A percentile compares a stretch with the other conserved stretches of the same genome.
These are phyloP conservation scores for Pseudonectria foliicola DNA, from an alignment of 2,329 filamentous ascomycete genomes.

Conservation along the genomic window DNA sequence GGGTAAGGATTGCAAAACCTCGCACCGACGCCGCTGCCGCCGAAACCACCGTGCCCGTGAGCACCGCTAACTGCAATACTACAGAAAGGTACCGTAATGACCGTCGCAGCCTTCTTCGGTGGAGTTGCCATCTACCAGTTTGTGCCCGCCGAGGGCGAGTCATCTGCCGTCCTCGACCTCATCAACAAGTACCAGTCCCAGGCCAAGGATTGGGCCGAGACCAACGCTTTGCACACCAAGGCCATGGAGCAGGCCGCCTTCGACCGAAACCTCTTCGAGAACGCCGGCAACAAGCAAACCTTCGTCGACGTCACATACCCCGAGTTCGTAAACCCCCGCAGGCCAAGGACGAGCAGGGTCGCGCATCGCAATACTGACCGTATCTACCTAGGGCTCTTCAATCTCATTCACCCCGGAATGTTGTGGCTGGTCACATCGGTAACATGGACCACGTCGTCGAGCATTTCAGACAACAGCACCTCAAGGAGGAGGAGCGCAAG, in stretches of 20 bases:
- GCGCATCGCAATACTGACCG: no score
- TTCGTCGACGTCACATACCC: conserved; percentile 48
- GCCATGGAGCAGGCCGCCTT: conserved; percentile 48
- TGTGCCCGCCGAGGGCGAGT: conserved; percentile 44
- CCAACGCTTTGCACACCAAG: conserved; percentile 46
- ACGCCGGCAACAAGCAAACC: conserved; percentile 34
- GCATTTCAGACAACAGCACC: conserved; percentile 49
- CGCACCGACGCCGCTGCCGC: conserved; percentile 5
- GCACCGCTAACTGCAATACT: conserved; percentile 5
- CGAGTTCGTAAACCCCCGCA: conserved; percentile 41
- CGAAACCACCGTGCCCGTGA: conserved; percentile 5
- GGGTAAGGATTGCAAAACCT: conserved; percentile 39
- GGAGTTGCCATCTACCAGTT: conserved; percentile 41
- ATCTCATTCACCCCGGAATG: conserved; percentile 43
- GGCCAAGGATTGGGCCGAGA: conserved; percentile 42
- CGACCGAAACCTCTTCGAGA: conserved; percentile 49
- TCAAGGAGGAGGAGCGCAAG: conserved; percentile 50
- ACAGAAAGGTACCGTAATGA: conserved; percentile 43
- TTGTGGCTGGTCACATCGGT: conserved; percentile 47
- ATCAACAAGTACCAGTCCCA: conserved; percentile 40
- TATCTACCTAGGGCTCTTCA: conserved; percentile 36
- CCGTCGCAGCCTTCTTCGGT: conserved; percentile 37
- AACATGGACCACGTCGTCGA: conserved; percentile 50
- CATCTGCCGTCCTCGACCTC: conserved; percentile 38
- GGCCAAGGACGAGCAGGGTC: no score